Percentiles rank a stretch among this genome's conserved stretches.
Conservation (phyloP, 2,329 filamentous ascomycete genomes). For the Aureobasidium melanogenum region DNA sequence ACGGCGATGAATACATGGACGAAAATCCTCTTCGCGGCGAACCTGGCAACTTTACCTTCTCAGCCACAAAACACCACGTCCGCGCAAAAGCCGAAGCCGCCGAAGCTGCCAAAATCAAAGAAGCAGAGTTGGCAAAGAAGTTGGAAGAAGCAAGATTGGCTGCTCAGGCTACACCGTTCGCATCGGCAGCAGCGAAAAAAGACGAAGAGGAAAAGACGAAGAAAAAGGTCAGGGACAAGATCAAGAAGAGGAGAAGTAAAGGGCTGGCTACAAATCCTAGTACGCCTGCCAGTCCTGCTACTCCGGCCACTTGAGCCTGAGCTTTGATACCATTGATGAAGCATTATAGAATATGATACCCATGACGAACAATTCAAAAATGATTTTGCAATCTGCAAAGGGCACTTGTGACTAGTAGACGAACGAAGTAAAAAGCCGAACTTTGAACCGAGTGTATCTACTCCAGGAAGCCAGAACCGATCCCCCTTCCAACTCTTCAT, state of each 20-base stretch:
- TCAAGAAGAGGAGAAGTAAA: constrained; percentile 31
- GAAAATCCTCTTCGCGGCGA: constrained; percentile 55
- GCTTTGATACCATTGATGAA: constrained; percentile 31
- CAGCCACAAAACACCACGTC: constrained; percentile 34
- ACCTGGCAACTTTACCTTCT: constrained; percentile 53
- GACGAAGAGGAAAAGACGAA: background rate
- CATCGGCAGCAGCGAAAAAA: background rate
- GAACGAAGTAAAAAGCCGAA: background rate
- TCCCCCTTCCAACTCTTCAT: too few species aligned
- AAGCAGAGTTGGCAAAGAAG: constrained; percentile 22
- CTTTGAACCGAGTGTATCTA: background rate
- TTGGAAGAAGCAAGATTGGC: constrained; percentile 23
- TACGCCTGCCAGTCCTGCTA: constrained; percentile 8
- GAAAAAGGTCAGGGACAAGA: constrained; percentile 19
- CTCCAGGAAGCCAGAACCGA: background rate
- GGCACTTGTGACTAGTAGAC: background rate
- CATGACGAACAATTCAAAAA: constrained; percentile 23
- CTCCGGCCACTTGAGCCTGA: background rate
- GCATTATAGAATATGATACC: constrained; percentile 39
- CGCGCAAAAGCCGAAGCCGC: constrained; percentile 32
- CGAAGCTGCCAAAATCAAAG: constrained; percentile 23
- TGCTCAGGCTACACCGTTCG: constrained; percentile 18
- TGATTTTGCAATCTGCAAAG: background rate
- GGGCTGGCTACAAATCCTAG: constrained; percentile 21
- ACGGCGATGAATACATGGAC: constrained; percentile 55